These are phyloP conservation scores for Auricularia heimuer DNA, from an alignment of 768 basidiomycete species.

Conservation along the genomic window DNA sequence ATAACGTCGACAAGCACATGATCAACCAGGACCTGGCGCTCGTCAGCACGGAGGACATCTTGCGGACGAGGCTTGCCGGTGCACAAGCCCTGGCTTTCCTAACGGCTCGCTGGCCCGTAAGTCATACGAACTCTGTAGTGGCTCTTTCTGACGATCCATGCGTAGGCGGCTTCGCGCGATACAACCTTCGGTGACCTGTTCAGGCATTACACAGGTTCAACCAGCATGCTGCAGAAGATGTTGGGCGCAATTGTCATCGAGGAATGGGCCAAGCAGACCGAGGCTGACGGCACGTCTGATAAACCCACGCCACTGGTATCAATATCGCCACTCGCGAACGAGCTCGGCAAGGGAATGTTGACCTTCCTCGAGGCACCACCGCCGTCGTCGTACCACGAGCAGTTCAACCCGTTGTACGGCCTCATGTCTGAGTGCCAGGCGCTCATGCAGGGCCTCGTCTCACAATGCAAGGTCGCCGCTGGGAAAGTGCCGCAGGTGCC, in stretches of 20 bases:
- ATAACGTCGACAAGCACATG: slow-evolving; percentile 97
- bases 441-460: slow-evolving; percentile 70
- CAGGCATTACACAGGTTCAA: slow-evolving; percentile 70
- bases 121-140: slow-evolving; percentile 12
- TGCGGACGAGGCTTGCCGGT: slow-evolving; percentile 70
- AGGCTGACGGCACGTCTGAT: slow-evolving; percentile 6
- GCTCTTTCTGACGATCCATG: slow-evolving; percentile 3
- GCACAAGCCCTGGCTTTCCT: slow-evolving; percentile 69
- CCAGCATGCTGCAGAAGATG: slow-evolving; percentile 86
- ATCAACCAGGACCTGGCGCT: slow-evolving; percentile 81
- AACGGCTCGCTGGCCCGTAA: slow-evolving; percentile 62
- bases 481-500: slow-evolving; percentile 73
- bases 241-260: slow-evolving; percentile 78
- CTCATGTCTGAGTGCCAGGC: slow-evolving; percentile 72
- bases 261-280: slow-evolving; percentile 68
- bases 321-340: slow-evolving; percentile 47
- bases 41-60: slow-evolving; percentile 60
- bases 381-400: slow-evolving; percentile 83
- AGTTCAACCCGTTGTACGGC: slow-evolving; percentile 69
- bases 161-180: slow-evolving; percentile 37
- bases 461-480: slow-evolving; percentile 80
- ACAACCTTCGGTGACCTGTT: slow-evolving; percentile 69
- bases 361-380: slow-evolving; percentile 63
- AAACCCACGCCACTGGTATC: slow-evolving; percentile 36
- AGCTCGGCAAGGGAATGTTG: slow-evolving; percentile 60